phyloP scores from a whole-genome alignment of 345 rosid species.

The Fremontodendron californicum region DNA sequence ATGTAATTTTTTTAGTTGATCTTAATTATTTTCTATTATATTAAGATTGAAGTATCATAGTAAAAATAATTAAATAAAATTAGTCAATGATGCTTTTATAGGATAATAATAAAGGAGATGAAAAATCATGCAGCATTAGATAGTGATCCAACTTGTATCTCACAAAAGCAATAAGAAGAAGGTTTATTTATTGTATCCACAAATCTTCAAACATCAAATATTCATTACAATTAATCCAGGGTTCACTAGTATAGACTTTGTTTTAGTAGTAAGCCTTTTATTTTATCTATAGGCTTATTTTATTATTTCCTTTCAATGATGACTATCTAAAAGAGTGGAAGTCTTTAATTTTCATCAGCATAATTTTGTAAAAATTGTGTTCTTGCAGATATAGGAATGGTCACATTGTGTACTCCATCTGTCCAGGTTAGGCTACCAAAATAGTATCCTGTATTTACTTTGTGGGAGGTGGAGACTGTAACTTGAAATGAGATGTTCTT shows the following conservation, averaged over 20 bases:
- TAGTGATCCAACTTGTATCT: neutral
- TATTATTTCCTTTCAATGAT: no score
- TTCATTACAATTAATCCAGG: neutral
- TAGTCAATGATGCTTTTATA: no score
- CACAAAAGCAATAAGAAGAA: neutral
- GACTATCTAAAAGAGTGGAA: neutral
- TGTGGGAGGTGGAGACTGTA: constrained; percentile 21
- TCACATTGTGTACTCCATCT: constrained; percentile 32
- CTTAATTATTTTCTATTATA: no score
- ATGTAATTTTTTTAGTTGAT: no score
- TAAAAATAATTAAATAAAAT: no score
- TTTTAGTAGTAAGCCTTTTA: no score
- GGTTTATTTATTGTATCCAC: neutral
- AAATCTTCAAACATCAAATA: neutral
- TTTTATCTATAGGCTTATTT: no score
- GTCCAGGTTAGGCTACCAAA: constrained; percentile 48
- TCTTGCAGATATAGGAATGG: constrained; percentile 40
- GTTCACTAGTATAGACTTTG: neutral
- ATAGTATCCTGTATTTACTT: constrained; percentile 30
- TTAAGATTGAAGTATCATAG: no score
- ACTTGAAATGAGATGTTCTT: constrained; percentile 18
- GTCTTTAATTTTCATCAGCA: neutral
- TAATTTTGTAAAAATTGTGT: constrained; percentile 26
- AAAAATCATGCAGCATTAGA: neutral
- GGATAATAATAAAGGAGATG: no score